phyloP scores from a whole-genome alignment of 2,329 filamentous ascomycete genomes.

The Clarireedia monteithiana region DNA sequence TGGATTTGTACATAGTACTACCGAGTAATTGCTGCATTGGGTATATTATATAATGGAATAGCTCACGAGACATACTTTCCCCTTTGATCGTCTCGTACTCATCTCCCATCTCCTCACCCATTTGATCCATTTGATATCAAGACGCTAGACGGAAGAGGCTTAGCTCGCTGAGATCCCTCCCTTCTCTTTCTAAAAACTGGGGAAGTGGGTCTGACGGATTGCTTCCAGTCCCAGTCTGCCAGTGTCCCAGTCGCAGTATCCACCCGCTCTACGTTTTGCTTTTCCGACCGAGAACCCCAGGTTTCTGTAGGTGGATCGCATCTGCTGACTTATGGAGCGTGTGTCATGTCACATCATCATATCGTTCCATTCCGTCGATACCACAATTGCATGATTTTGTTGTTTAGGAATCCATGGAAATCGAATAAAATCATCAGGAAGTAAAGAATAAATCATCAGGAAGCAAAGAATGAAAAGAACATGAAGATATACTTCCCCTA shows the following conservation, averaged over 20 bases:
- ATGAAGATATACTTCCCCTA: not conserved
- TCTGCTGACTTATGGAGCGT: not conserved
- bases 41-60: no score
- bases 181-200: not conserved
- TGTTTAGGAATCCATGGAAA: no score
- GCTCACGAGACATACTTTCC: not conserved
- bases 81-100: not conserved
- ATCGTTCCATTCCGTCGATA: not conserved
- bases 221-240: no score
- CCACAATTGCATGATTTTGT: no score
- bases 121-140: no score
- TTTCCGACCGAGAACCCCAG: not conserved
- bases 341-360: not conserved
- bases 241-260: no score
- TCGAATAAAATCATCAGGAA: no score
- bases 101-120: not conserved
- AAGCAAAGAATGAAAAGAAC: not conserved
- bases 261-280: no score
- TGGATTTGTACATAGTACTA: no score
- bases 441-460: no score
- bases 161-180: not conserved
- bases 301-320: not conserved
- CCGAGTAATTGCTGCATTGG: no score
- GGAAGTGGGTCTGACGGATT: constrained; percentile 1
- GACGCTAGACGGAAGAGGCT: not conserved